Evolutionary conservation across 139 green algal species (phyloP), one percentile per base, ranked within the genome.

Genomic region (Picochlorum sp.): DNA sequence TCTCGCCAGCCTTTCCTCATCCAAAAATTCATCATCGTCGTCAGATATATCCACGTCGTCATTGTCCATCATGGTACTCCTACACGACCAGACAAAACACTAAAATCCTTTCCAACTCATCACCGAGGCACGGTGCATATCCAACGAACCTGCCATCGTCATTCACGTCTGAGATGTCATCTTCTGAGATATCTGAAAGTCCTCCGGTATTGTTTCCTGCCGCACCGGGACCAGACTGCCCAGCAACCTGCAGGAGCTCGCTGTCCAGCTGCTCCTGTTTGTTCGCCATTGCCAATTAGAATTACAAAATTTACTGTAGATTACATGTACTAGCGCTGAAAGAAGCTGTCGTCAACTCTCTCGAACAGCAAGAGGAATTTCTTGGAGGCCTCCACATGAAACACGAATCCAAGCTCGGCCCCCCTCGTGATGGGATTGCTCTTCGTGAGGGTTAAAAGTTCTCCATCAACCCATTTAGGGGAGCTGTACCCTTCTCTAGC

Each of bases 381-480:
- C 11, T 51, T 59, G 10, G 45, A 61, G 23, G 47, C 7, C 45
- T 60, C 51, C 2, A 80, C 57, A 38, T 61, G n/a, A n/a, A 63
- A 97, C 37, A 95, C 83, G 70, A 97, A 96, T 26, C 91, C 91
- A 28, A 97, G 78, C 68, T 90, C 72, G 10, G 84, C 80, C 9
- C 81, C 85, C 18, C 65, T 66, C 2, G 70, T 69, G 56, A 51
- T 71, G 66, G 47, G 81, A 60, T 30, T 73, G 54, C 63, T 61
- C n/a, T 45, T 56, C 24, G 70, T 60, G 34, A 97, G 87, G 41
- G 81, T 47, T 30, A 97, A 74, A 61, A 97, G 85, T 78, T 97
- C 91, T 15, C 91, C 91, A 4, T 96, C 85, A 18, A 96, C 86
- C 90, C 91, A 97, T 47, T 63, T 72, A 28, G 44, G 11, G 23